Base-by-base conservation (phyloP, 164 flowering plant genomes). In the Sextonia rubra region DNA sequence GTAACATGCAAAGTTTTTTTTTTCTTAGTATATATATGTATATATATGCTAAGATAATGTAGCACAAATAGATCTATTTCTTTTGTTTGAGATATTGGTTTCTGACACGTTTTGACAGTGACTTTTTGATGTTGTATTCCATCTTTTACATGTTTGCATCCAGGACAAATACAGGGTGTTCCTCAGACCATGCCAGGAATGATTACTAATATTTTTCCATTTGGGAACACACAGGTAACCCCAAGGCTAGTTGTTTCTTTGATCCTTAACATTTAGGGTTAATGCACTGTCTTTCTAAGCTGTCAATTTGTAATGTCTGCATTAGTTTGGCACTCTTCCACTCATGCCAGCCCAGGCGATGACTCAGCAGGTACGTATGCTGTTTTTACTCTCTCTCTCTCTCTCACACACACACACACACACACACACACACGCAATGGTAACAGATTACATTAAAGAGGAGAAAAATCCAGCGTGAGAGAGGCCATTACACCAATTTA, bases 261-360 rank as follows among this genome's bases (percentile, higher is more conserved):
- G 15, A 37, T 66, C 44, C 52, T 66, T 32, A 22, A n/a, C 20
- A 3, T 29, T 64, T 37, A 17, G 55, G 52, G 52, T 29, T 37
- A 15, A 32, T 2, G 18, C 9, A 22, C 7, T 61, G 26, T 17
- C 20, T 64, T 48, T 63, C 47, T 47, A 48, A 47, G 18, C 47
- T 47, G 30, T 37, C 24, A 18, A 48, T 29, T 69, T 69, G 44
- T 71, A 17, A 37, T 71, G 22, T 77, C 68, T 74, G 29, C 55
- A 63, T 37, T 78, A 85, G 89, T 60, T 88, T 70, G 88, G 90
- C 29, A 78, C 81, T 72, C 78, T 86, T 49, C 79, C 90, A 7
- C 17, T 87, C 60, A 84, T 89, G 90, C 90, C 91, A 25, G 85
- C 79, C 22, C 97, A 88, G 75, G 84, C 89, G 7, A 88, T 89